These are phyloP conservation scores for Thalassiosira sp. DNA, from an alignment of 352 stramenopile genomes.

Conservation along the genomic window DNA sequence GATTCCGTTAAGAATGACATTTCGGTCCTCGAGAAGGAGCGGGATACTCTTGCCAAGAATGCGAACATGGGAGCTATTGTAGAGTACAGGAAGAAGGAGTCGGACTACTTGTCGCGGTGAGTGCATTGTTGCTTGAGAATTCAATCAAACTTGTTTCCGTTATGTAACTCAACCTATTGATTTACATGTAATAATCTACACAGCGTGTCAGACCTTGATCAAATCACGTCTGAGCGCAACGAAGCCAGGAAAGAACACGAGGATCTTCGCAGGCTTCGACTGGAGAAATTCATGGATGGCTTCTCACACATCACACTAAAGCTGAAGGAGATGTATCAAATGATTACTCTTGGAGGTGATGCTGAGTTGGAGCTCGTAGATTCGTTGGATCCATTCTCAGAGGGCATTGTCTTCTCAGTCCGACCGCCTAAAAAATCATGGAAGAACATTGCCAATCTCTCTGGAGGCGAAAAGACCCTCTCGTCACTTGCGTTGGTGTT, in stretches of 20 bases:
- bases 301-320: slow-evolving; percentile 99
- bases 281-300: slow-evolving; percentile 99
- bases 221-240: slow-evolving; percentile 91
- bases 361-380: slow-evolving; percentile 99
- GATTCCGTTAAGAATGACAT: slow-evolving; percentile 94
- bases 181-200: slow-evolving; percentile 4
- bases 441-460: slow-evolving; percentile 99
- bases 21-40: slow-evolving; percentile 89
- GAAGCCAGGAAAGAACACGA: slow-evolving; percentile 93
- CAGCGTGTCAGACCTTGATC: slow-evolving; percentile 93
- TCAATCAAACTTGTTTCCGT: too few relatives aligned
- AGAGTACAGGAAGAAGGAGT: slow-evolving; percentile 90
- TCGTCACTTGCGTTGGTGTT: slow-evolving; percentile 99
- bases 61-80: slow-evolving; percentile 86
- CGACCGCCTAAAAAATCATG: slow-evolving; percentile 99
- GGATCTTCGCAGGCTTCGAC: slow-evolving; percentile 92
- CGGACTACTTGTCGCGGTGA: slow-evolving; percentile 89
- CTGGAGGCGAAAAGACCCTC: slow-evolving; percentile 98
- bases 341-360: slow-evolving; percentile 90
- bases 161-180: not conserved
- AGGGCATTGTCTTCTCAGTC: slow-evolving; percentile 99
- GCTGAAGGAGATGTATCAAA: slow-evolving; percentile 99
- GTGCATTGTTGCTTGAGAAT: slow-evolving; percentile 11
- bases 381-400: slow-evolving; percentile 98
- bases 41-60: slow-evolving; percentile 91